Conservation (phyloP, 179 eudicot species). For the Pouteria campechiana region DNA sequence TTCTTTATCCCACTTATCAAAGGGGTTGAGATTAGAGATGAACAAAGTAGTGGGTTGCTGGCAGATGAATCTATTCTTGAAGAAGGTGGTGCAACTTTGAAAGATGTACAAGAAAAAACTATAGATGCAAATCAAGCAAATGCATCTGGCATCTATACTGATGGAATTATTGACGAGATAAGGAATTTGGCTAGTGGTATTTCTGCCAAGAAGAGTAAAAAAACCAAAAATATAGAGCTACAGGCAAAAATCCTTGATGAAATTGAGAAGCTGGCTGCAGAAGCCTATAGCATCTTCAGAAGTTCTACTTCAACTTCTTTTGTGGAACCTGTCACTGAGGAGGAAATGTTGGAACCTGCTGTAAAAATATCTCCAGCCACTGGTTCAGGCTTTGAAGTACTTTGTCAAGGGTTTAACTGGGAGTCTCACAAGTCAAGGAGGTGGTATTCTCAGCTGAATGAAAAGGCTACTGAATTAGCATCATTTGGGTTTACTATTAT, state of each 20-base stretch:
- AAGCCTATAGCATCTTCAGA: conserved; percentile 88
- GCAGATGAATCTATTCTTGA: conserved; percentile 1
- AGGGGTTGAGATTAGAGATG: conserved; percentile 5
- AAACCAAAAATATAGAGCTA: conserved; percentile 52
- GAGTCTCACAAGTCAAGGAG: conserved; percentile 92
- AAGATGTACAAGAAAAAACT: conserved; percentile 2
- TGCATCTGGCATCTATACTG: conserved; percentile 30
- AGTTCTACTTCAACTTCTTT: conserved; percentile 36
- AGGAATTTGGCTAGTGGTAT: conserved; percentile 59
- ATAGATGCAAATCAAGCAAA: conserved; percentile 29
- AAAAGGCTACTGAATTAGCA: conserved; percentile 52
- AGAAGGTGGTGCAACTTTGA: conserved; percentile 7
- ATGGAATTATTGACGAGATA: conserved; percentile 65
- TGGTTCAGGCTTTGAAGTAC: conserved; percentile 83
- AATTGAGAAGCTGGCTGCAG: conserved; percentile 96
- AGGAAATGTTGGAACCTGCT: conserved; percentile 23
- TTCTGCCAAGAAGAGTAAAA: conserved; percentile 51
- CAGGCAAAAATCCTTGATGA: conserved; percentile 81
- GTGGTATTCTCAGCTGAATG: conserved; percentile 80
- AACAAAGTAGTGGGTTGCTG: conserved; percentile 13
- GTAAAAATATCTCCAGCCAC: conserved; percentile 55
- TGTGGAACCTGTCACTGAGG: conserved; percentile 22
- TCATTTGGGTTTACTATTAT: conserved; percentile 78
- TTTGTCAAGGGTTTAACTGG: conserved; percentile 98
- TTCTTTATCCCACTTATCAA: conserved; percentile 57